phyloP scores from a whole-genome alignment of 768 basidiomycete species.

The Suillus alpinus region DNA sequence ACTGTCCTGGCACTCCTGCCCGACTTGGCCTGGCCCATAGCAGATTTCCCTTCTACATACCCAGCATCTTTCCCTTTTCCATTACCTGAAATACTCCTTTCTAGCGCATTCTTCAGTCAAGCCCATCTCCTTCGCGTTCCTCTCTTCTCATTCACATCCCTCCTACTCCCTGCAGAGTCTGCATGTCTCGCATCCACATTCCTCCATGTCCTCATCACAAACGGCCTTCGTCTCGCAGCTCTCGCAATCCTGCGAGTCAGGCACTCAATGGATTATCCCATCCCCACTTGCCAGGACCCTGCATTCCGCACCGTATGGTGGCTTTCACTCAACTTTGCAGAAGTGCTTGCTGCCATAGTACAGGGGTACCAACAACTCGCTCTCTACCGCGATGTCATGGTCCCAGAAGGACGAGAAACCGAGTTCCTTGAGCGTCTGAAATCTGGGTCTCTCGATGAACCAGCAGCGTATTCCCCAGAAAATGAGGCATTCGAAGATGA shows the following conservation, averaged over 20 bases:
- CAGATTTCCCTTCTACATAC: conserved; percentile 37
- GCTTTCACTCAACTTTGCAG: conserved; percentile 68
- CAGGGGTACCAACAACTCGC: conserved; percentile 71
- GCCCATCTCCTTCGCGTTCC: conserved; percentile 30
- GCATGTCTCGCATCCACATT: conserved; percentile 38
- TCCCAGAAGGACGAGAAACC: conserved; percentile 40
- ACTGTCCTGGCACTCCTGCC: conserved; percentile 51
- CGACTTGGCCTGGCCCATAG: conserved; percentile 42
- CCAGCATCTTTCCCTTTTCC: conserved; percentile 56
- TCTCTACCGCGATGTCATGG: conserved; percentile 68
- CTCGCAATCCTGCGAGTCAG: conserved; percentile 53
- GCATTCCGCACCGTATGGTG: conserved; percentile 74
- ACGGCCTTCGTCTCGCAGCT: conserved; percentile 52
- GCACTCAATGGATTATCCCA: conserved; percentile 37
- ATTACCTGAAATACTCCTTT: conserved; percentile 60
- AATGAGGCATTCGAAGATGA: conserved; percentile 10
- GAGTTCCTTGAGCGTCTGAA: conserved; percentile 35
- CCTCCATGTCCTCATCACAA: conserved; percentile 49
- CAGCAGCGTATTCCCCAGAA: not conserved
- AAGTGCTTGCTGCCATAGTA: conserved; percentile 58
- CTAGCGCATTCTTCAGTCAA: conserved; percentile 50
- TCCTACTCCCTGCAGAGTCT: conserved; percentile 22
- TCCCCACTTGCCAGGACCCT: conserved; percentile 51
- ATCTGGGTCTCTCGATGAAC: conserved; percentile 2
- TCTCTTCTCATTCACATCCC: conserved; percentile 34